Evolutionary conservation across 2,329 filamentous ascomycete species (phyloP).

Genomic region (Emergomyces pasteurianus): DNA sequence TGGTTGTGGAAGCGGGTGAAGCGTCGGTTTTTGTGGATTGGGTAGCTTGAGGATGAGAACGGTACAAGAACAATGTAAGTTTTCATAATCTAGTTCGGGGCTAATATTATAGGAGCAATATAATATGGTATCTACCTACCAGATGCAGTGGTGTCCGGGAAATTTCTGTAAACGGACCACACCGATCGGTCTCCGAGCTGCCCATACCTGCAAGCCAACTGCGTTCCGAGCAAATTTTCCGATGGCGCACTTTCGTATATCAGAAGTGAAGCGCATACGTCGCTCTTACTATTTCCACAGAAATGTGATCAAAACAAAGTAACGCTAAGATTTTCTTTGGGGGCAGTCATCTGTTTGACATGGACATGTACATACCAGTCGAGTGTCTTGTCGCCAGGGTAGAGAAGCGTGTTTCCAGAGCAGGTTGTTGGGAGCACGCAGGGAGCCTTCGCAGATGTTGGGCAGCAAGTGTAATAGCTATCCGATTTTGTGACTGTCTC

Average conservation of each 20-base stretch:
- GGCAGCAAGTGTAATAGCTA: slow-evolving; percentile 1
- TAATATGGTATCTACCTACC: not conserved
- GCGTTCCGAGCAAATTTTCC: not conserved
- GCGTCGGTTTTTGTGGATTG: not conserved
- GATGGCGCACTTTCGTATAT: not conserved
- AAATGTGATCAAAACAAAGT: not conserved
- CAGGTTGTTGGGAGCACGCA: not conserved
- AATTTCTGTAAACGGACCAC: not conserved
- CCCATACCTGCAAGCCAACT: not conserved
- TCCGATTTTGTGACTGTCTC: not conserved
- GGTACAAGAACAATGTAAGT: not conserved
- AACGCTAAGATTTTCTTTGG: not conserved
- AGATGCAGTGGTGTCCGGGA: not conserved
- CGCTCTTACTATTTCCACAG: not conserved
- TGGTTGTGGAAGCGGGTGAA: not conserved
- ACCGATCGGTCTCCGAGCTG: not conserved
- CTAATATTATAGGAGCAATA: not conserved
- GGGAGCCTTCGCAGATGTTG: not conserved
- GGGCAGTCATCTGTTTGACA: not conserved
- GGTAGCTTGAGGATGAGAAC: not conserved
- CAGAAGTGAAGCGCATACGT: not conserved
- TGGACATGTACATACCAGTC: not conserved
- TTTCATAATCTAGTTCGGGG: not conserved
- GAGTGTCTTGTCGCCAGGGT: not conserved
- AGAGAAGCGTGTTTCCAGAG: not conserved